phyloP scores from a whole-genome alignment of 768 basidiomycete genomes.

The Fomitopsis serialis region DNA sequence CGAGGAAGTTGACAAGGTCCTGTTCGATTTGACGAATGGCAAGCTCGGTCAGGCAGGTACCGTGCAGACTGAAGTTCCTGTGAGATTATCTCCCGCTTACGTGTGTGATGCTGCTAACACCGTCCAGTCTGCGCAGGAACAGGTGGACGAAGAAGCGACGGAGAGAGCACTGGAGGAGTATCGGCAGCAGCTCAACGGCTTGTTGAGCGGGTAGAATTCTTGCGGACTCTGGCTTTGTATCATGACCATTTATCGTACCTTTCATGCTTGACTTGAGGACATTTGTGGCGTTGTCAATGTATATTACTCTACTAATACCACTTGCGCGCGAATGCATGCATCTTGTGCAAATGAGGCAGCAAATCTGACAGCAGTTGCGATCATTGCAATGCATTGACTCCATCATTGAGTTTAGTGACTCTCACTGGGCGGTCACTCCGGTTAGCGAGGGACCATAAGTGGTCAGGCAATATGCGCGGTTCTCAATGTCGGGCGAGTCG shows the following conservation, averaged over 20 bases:
- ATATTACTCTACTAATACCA: too few relatives aligned
- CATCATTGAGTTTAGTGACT: too few relatives aligned
- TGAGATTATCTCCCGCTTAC: constrained; percentile 34
- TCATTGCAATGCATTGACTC: too few relatives aligned
- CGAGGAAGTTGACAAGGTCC: constrained; percentile 92
- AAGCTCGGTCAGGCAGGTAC: constrained; percentile 85
- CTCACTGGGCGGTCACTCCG: too few relatives aligned
- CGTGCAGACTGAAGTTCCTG: constrained; percentile 69
- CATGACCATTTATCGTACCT: neutral
- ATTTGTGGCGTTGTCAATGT: neutral
- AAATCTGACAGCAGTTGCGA: too few relatives aligned
- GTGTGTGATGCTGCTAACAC: neutral
- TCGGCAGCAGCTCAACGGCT: constrained; percentile 81
- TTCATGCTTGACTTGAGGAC: neutral
- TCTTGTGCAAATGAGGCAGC: too few relatives aligned
- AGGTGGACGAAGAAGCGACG: constrained; percentile 72
- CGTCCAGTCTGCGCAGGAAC: constrained; percentile 51
- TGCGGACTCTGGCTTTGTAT: neutral
- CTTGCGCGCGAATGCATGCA: too few relatives aligned
- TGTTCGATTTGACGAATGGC: constrained; percentile 93
- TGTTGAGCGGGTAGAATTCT: constrained; percentile 50
- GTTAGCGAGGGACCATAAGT: too few relatives aligned
- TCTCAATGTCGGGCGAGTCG: too few relatives aligned
- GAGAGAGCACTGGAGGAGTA: constrained; percentile 89
- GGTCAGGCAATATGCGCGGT: too few relatives aligned